Evolutionary conservation across 2,329 filamentous ascomycete genomes (phyloP).

Genomic region (Raffaelea deltoideospora): DNA sequence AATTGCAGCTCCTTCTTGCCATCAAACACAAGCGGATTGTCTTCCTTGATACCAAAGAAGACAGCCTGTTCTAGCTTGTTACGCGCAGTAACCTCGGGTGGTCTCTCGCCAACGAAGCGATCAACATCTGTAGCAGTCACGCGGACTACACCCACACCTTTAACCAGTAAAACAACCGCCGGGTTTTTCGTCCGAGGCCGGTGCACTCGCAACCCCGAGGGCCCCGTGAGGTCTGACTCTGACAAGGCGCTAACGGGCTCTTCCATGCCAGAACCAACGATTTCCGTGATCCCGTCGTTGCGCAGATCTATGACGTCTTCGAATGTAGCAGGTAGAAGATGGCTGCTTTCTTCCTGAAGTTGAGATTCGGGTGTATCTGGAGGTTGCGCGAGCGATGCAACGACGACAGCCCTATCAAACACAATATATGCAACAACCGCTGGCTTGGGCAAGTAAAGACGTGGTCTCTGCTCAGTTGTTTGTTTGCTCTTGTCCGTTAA

Average conservation of each 20-base stretch:
- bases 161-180: slow-evolving; percentile 44
- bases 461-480: slow-evolving; percentile 32
- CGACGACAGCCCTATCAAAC: slow-evolving; percentile 62
- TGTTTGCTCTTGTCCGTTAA: slow-evolving; percentile 21
- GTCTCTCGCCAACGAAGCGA: slow-evolving; percentile 40
- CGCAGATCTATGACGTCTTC: slow-evolving; percentile 80
- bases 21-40: slow-evolving; percentile 80
- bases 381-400: slow-evolving; percentile 56
- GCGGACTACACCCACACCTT: slow-evolving; percentile 46
- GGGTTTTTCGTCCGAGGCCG: slow-evolving; percentile 46
- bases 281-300: slow-evolving; percentile 45
- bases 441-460: slow-evolving; percentile 63
- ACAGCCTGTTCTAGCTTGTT: slow-evolving; percentile 89
- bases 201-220: slow-evolving; percentile 20
- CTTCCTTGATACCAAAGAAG: slow-evolving; percentile 70
- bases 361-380: slow-evolving; percentile 64
- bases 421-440: slow-evolving; percentile 69
- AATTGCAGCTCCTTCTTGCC: slow-evolving; percentile 53
- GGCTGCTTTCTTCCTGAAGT: slow-evolving; percentile 46
- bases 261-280: slow-evolving; percentile 49
- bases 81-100: slow-evolving; percentile 59
- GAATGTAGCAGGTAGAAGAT: slow-evolving; percentile 50
- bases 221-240: not conserved
- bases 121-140: slow-evolving; percentile 43
- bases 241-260: slow-evolving; percentile 31